Percentiles rank a stretch among this genome's conserved stretches.
Evolutionary conservation across 192 early-diverging fungal genomes (phyloP).

Genomic region (Backusella psychrophila): DNA sequence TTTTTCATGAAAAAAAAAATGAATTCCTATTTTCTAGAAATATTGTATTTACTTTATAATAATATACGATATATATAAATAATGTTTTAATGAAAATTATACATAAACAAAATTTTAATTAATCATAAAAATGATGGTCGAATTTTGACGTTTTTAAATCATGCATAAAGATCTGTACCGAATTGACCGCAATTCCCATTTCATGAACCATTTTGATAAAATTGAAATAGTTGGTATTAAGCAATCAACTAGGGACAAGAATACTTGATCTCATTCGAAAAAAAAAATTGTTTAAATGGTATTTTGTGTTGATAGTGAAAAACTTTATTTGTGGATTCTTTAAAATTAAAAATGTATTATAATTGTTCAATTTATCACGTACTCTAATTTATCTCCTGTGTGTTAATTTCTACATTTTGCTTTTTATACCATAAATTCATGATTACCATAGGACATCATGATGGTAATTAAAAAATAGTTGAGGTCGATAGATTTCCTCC

Average conservation of each 20-base stretch:
- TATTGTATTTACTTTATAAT: too few species aligned
- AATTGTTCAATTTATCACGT: too few species aligned
- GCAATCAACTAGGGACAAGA: too few species aligned
- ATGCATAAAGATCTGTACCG: background rate
- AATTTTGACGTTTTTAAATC: background rate
- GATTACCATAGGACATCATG: too few species aligned
- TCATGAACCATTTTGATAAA: background rate
- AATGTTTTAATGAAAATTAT: background rate
- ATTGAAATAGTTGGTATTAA: background rate
- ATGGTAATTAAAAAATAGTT: too few species aligned
- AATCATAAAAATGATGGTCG: background rate
- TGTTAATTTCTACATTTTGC: too few species aligned
- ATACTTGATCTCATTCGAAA: background rate
- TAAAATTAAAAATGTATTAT: background rate
- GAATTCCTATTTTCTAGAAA: too few species aligned
- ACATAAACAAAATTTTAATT: background rate
- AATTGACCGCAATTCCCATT: background rate
- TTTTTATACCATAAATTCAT: too few species aligned
- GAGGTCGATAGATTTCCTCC: background rate
- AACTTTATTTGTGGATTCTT: background rate
- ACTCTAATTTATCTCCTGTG: too few species aligned
- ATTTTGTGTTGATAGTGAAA: background rate
- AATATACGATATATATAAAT: too few species aligned
- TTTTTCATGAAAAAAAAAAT: background rate
- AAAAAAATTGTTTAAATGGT: background rate